These are phyloP conservation scores for Delonix regia DNA, from an alignment of 306 rosid genomes.

Conservation along the genomic window DNA sequence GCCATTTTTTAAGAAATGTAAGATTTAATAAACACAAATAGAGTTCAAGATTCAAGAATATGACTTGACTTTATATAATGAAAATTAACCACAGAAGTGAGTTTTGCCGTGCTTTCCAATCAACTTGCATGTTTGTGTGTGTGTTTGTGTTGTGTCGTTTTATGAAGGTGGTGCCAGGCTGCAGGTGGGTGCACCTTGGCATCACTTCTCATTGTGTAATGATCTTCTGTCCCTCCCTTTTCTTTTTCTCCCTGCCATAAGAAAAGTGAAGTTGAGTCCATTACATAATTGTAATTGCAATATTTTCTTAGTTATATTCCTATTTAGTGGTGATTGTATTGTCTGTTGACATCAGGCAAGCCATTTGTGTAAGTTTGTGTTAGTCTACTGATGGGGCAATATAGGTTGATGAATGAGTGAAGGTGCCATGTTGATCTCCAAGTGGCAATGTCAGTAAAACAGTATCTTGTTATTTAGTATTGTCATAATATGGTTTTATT, in stretches of 20 bases:
- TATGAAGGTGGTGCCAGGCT: neutral
- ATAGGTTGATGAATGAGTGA: neutral
- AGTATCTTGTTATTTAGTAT: neutral
- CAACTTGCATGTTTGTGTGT: neutral
- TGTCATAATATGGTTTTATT: neutral
- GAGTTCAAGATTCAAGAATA: neutral
- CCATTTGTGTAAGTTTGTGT: neutral
- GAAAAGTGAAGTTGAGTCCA: neutral
- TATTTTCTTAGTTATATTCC: slow-evolving; percentile 1
- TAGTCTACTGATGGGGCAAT: neutral
- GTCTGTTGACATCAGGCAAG: neutral
- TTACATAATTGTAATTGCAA: neutral
- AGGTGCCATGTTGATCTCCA: neutral
- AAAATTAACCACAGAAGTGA: neutral
- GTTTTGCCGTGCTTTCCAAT: neutral
- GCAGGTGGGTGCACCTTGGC: neutral
- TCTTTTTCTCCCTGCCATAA: neutral
- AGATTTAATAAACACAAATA: neutral
- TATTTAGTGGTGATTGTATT: neutral
- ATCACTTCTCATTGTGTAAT: neutral
- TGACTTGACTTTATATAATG: neutral
- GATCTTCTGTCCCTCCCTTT: neutral
- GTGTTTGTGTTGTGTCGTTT: slow-evolving; percentile 1
- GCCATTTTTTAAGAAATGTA: neutral
- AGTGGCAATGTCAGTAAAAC: neutral